phyloP scores from a whole-genome alignment of 495 filamentous ascomycete genomes.

The Neurospora sp. region DNA sequence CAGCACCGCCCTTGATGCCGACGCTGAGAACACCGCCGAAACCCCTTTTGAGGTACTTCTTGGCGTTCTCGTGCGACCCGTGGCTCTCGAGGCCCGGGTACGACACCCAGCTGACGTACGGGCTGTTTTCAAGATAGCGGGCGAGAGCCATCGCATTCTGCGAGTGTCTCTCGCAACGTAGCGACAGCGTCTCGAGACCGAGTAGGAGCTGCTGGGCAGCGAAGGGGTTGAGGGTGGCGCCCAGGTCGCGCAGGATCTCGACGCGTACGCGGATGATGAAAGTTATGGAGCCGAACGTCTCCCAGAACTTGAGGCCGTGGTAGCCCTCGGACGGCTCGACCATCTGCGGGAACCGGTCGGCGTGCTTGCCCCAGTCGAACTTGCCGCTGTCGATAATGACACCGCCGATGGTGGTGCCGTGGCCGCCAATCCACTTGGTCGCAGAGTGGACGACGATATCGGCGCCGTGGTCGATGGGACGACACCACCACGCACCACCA shows the following conservation, averaged over 20 bases:
- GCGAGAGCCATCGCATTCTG: constrained; percentile 76
- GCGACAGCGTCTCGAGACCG: constrained; percentile 80
- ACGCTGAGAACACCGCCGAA: constrained; percentile 91
- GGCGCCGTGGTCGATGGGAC: constrained; percentile 85
- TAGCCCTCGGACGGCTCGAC: constrained; percentile 87
- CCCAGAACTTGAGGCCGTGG: constrained; percentile 95
- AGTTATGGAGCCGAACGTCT: constrained; percentile 79
- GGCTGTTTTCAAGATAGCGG: constrained; percentile 72
- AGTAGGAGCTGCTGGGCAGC: constrained; percentile 89
- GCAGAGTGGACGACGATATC: constrained; percentile 95
- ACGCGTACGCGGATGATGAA: constrained; percentile 71
- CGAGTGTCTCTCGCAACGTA: constrained; percentile 81
- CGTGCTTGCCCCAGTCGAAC: constrained; percentile 93
- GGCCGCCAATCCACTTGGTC: constrained; percentile 98
- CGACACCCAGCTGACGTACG: constrained; percentile 84
- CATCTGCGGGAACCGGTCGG: constrained; percentile 84
- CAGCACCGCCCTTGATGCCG: constrained; percentile 80
- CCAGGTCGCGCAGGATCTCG: constrained; percentile 82
- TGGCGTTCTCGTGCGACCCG: constrained; percentile 66
- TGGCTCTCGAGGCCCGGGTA: constrained; percentile 87
- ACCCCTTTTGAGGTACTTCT: constrained; percentile 81
- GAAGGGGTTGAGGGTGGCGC: constrained; percentile 80
- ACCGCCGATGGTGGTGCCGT: constrained; percentile 91
- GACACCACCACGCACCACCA: constrained; percentile 8
- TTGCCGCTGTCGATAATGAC: constrained; percentile 86